Evolutionary conservation across 2,329 filamentous ascomycete genomes (phyloP).

Genomic region (Aspergillus sp.): DNA sequence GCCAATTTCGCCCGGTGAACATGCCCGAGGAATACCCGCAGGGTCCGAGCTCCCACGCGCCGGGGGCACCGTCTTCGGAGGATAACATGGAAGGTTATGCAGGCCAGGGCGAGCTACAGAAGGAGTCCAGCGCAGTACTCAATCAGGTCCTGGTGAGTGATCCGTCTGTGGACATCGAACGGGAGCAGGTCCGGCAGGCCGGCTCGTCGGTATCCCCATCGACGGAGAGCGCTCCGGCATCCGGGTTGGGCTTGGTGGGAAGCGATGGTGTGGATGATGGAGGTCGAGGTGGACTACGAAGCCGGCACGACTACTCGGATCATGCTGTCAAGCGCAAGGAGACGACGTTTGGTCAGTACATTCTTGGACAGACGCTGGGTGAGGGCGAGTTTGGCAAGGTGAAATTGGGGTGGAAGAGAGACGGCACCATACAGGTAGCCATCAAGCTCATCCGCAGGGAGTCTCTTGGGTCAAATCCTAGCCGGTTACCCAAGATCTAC

Average conservation of each 20-base stretch:
- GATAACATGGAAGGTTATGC: conserved; percentile 56
- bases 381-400: conserved; percentile 99
- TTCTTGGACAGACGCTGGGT: conserved; percentile 90
- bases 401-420: conserved; percentile 96
- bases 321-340: conserved; percentile 69
- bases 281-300: conserved; percentile 37
- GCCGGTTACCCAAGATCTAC: conserved; percentile 91
- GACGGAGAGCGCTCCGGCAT: conserved; percentile 47
- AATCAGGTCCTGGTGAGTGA: conserved; percentile 76
- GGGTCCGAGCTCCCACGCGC: conserved; percentile 42
- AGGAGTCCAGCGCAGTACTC: conserved; percentile 77
- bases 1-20: conserved; percentile 48
- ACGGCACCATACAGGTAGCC: conserved; percentile 89
- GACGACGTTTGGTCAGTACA: conserved; percentile 92
- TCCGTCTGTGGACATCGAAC: conserved; percentile 70
- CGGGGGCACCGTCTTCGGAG: conserved; percentile 35
- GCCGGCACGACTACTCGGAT: conserved; percentile 59
- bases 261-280: conserved; percentile 53
- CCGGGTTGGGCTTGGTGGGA: conserved; percentile 52
- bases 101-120: conserved; percentile 62
- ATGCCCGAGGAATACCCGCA: conserved; percentile 50
- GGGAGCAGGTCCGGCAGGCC: conserved; percentile 69
- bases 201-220: conserved; percentile 55
- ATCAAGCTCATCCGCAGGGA: conserved; percentile 98
- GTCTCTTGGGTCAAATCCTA: conserved; percentile 82